Base-by-base conservation (phyloP, 2,329 filamentous ascomycete species). In the Cryoendolithus antarcticus region DNA sequence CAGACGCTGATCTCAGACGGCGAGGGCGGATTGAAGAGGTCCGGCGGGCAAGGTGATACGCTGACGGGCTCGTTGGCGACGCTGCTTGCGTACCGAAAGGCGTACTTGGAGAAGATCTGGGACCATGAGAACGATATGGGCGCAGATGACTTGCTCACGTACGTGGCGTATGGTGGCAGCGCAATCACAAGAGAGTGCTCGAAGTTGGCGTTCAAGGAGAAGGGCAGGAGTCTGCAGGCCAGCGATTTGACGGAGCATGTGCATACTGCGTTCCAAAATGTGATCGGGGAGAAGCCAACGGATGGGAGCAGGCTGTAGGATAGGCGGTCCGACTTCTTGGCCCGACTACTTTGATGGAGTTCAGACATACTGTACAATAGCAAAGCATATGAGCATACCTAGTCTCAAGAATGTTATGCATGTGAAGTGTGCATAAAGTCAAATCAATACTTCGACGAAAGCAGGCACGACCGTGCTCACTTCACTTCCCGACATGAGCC, bases 41-140 rank as follows among this genome's bases (percentile, higher is more conserved):
- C 84, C 42, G 91, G 89, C 35, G 91, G 91, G 0, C 91, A 98
- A 63, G 91, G 91, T 2, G 91, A 98, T 63, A 96, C 91, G 3
- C 66, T 98, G 48, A 96, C 91, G 0, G 91, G 91, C 1, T 79
- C 79, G 28, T 66, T 98, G 48, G 91, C 83, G 1, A 96, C 91
- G 3, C 77, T 98, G 49, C 62, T 96, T 47, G 88, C 77, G 1
- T 98, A 89, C 79, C 72, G 89, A 44, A 80, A 79, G 58, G 86
- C 86, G 13, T 98, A 98, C 60, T 68, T 86, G 39, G 83, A 94
- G 42, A 70, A 71, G 21, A 61, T 95, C 3, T 96, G 89, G 89
- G 77, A 71, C 15, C 66, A 70, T 48, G 67, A 65, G 8, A 60
- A 61, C 15, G 63, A 68, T 43, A 66, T 86, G 64, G 67, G 65